Conservation (phyloP, 495 filamentous ascomycete genomes). For the Aspergillus cavernicola region DNA sequence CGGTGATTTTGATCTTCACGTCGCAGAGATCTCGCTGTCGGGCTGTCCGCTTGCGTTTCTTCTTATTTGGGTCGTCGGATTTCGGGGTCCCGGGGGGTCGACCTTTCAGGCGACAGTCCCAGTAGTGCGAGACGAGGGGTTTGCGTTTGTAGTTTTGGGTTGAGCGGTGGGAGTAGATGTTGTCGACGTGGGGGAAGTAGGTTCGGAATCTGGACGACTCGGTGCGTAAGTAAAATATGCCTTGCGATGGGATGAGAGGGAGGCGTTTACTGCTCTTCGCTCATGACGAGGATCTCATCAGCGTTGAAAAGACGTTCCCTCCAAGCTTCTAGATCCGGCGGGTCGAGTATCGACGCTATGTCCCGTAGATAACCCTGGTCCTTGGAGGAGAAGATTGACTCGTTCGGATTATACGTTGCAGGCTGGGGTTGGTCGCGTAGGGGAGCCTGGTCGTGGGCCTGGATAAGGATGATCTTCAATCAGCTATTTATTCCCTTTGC, state of each 20-base stretch:
- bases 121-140: constrained; percentile 81
- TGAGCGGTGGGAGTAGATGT: constrained; percentile 87
- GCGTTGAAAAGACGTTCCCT: constrained; percentile 73
- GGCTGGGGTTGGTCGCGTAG: not conserved
- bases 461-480: not conserved
- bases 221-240: not conserved
- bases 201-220: constrained; percentile 62
- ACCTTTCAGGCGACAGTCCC: constrained; percentile 86
- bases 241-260: not conserved
- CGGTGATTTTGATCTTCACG: constrained; percentile 90
- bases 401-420: not conserved
- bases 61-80: constrained; percentile 81
- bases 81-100: constrained; percentile 80
- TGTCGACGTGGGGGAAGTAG: constrained; percentile 89
- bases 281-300: constrained; percentile 68
- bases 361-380: constrained; percentile 49
- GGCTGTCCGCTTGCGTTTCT: constrained; percentile 78
- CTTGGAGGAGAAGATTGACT: constrained; percentile 17
- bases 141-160: constrained; percentile 84
- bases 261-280: constrained; percentile 69
- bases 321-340: constrained; percentile 70
- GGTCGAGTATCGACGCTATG: constrained; percentile 58
- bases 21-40: constrained; percentile 79
- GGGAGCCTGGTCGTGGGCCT: not conserved
- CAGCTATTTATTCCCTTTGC: too few relatives aligned